phyloP scores from a whole-genome alignment of 352 stramenopile genomes.

The Globisporangium spiculum region DNA sequence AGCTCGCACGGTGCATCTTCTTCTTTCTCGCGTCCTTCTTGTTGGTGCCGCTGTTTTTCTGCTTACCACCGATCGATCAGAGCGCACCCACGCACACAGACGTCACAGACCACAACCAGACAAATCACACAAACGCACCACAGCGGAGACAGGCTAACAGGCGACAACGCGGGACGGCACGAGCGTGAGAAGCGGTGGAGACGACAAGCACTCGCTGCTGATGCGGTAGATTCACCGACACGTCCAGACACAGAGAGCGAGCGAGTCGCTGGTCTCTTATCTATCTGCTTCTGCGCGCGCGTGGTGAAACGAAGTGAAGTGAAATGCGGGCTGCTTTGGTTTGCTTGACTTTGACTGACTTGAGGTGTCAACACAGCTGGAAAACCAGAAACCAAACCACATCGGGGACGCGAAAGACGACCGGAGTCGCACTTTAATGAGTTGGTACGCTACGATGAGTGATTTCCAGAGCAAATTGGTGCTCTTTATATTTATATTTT shows the following conservation, averaged over 20 bases:
- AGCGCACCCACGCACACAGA: not conserved
- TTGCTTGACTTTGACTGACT: not conserved
- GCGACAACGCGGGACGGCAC: not conserved
- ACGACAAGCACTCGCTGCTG: not conserved
- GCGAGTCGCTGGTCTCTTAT: not conserved
- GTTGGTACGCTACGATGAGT: not conserved
- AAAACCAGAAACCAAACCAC: not conserved
- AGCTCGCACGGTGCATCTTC: conserved; percentile 12
- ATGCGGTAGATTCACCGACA: not conserved
- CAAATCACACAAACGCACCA: not conserved
- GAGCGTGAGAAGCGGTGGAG: not conserved
- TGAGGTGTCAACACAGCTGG: not conserved
- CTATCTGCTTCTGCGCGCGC: not conserved
- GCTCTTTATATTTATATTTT: not conserved
- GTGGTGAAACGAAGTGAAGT: not conserved
- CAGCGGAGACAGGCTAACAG: not conserved
- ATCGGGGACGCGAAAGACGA: not conserved
- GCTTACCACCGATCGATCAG: not conserved
- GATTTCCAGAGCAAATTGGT: not conserved
- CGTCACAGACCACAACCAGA: not conserved
- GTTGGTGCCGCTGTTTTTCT: not conserved
- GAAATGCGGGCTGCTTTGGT: not conserved
- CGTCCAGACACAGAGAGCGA: not conserved
- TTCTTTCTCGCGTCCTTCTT: not conserved
- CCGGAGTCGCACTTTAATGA: not conserved